Conservation (phyloP, 192 early-diverging fungal species). For the Mortierella hygrophila region DNA sequence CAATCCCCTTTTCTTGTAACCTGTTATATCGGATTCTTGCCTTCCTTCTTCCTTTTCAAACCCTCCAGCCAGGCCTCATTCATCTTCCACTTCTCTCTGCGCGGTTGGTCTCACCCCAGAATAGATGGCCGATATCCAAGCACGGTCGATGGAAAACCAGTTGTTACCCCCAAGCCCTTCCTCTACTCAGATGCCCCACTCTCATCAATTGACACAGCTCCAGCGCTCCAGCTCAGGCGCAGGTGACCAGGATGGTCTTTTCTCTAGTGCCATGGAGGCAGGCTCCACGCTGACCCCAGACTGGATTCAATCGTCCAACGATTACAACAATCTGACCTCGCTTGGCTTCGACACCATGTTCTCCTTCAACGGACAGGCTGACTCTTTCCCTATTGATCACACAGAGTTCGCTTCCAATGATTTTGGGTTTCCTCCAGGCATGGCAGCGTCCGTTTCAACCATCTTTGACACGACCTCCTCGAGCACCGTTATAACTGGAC, state of each 20-base stretch:
- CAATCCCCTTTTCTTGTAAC: not conserved
- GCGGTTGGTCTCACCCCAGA: conserved; percentile 7
- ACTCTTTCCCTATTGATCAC: conserved; percentile 48
- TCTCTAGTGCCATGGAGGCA: conserved; percentile 23
- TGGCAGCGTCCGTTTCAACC: conserved; percentile 33
- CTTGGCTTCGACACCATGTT: conserved; percentile 54
- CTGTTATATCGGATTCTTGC: not conserved
- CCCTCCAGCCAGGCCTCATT: not conserved
- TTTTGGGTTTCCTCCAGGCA: conserved; percentile 43
- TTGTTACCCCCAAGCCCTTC: conserved; percentile 25
- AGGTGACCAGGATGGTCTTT: conserved; percentile 23
- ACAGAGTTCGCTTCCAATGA: conserved; percentile 47
- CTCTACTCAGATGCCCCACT: conserved; percentile 28
- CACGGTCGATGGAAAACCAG: conserved; percentile 35
- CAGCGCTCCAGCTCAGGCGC: conserved; percentile 27
- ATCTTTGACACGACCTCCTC: conserved; percentile 37
- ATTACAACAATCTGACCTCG: conserved; percentile 42
- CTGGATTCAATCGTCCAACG: conserved; percentile 39
- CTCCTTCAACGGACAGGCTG: conserved; percentile 39
- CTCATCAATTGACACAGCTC: conserved; percentile 14
- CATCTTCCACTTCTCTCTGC: not conserved
- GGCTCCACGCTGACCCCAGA: conserved; percentile 24
- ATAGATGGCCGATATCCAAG: conserved; percentile 40
- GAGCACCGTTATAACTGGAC: not conserved
- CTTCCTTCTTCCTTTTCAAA: not conserved